phyloP scores from a whole-genome alignment of 768 basidiomycete species.

The Dendrothele bispora region DNA sequence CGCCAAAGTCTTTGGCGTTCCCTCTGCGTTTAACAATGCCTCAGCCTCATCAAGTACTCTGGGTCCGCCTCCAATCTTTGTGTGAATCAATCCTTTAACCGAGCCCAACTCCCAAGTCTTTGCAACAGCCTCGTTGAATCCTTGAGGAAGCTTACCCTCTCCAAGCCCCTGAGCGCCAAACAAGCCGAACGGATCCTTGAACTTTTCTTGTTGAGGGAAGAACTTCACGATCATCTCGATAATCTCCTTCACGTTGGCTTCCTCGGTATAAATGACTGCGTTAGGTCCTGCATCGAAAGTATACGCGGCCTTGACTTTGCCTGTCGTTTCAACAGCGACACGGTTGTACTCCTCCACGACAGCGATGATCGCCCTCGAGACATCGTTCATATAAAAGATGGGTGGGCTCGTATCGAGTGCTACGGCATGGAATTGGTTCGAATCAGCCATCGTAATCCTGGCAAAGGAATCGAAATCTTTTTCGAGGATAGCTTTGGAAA shows the following conservation, averaged over 20 bases:
- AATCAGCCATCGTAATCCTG: slow-evolving; percentile 92
- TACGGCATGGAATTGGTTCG: slow-evolving; percentile 98
- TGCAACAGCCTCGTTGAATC: slow-evolving; percentile 80
- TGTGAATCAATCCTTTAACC: slow-evolving; percentile 90
- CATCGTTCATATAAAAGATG: slow-evolving; percentile 99
- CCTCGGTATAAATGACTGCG: slow-evolving; percentile 90
- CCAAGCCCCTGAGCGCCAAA: slow-evolving; percentile 45
- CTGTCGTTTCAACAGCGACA: slow-evolving; percentile 54
- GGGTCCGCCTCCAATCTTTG: slow-evolving; percentile 90
- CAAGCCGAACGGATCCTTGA: slow-evolving; percentile 74
- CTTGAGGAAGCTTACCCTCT: slow-evolving; percentile 54
- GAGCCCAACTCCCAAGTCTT: slow-evolving; percentile 72
- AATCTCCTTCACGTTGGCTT: slow-evolving; percentile 77
- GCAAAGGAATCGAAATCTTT: slow-evolving; percentile 91
- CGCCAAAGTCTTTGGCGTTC: slow-evolving; percentile 63
- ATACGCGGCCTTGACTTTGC: slow-evolving; percentile 84
- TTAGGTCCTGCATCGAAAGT: slow-evolving; percentile 99
- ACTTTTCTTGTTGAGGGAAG: slow-evolving; percentile 84
- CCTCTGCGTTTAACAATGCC: slow-evolving; percentile 63
- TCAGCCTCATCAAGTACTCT: slow-evolving; percentile 63
- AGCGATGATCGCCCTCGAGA: slow-evolving; percentile 88
- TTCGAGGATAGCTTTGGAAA: slow-evolving; percentile 73
- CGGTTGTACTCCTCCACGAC: slow-evolving; percentile 94
- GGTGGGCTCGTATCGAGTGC: slow-evolving; percentile 96
- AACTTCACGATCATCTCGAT: slow-evolving; percentile 73